Evolutionary conservation across 148 eudicot species (phyloP).

Genomic region (Diospyros lotus): DNA sequence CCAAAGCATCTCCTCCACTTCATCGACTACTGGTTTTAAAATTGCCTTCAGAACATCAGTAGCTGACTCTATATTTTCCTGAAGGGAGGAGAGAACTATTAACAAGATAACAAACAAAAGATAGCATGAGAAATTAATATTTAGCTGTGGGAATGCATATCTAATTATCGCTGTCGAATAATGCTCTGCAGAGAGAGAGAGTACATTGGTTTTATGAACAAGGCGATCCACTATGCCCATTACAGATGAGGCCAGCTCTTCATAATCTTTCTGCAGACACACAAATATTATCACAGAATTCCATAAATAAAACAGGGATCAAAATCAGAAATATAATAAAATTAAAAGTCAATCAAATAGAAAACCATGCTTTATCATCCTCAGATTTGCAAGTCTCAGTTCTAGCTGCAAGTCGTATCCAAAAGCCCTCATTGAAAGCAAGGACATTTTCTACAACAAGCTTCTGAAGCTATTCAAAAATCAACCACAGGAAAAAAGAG

Average conservation of each 20-base stretch:
- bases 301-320: neutral
- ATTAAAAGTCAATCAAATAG: slow-evolving; percentile 16
- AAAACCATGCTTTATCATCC: slow-evolving; percentile 85
- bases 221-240: slow-evolving; percentile 88
- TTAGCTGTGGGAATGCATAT: neutral
- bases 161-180: neutral
- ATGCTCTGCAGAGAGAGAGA: slow-evolving; percentile 2
- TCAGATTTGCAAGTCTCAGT: slow-evolving; percentile 96
- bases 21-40: slow-evolving; percentile 64
- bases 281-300: neutral
- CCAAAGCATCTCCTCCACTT: slow-evolving; percentile 76
- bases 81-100: slow-evolving; percentile 17
- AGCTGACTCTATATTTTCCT: slow-evolving; percentile 92
- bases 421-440: slow-evolving; percentile 92
- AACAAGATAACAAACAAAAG: slow-evolving; percentile 3
- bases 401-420: slow-evolving; percentile 97
- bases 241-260: slow-evolving; percentile 75
- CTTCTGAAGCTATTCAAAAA: slow-evolving; percentile 57
- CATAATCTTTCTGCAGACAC: slow-evolving; percentile 83
- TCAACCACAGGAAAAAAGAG: slow-evolving; percentile 12
- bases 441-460: slow-evolving; percentile 91
- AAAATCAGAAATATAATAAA: neutral
- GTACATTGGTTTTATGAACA: slow-evolving; percentile 84
- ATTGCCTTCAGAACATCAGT: slow-evolving; percentile 91
- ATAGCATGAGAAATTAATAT: neutral